Evolutionary conservation across 441 rosid genomes (phyloP).

Genomic region (Theobroma grandiflorum): DNA sequence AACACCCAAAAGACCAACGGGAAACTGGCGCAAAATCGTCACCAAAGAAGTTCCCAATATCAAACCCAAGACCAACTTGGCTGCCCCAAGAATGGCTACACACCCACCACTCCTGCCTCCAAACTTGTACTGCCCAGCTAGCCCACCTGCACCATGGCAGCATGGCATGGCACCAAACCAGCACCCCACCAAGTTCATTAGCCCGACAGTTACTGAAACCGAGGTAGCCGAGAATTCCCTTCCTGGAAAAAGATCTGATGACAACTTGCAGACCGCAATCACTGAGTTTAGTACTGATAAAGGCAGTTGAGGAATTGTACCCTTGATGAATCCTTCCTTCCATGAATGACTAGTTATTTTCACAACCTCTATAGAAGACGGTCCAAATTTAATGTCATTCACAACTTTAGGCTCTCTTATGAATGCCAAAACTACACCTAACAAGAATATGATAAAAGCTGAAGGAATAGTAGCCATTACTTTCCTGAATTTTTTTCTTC

Average conservation of each 20-base stretch:
- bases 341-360: conserved; percentile 60
- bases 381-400: conserved; percentile 63
- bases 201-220: conserved; percentile 67
- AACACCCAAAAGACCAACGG: conserved; percentile 77
- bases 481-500: conserved; percentile 42
- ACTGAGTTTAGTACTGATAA: conserved; percentile 77
- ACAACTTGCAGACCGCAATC: conserved; percentile 78
- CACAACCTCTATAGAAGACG: conserved; percentile 56
- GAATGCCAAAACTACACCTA: conserved; percentile 70
- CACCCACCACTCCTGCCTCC: conserved; percentile 88
- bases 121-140: conserved; percentile 92
- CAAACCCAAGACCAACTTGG: conserved; percentile 68
- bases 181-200: conserved; percentile 83
- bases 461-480: conserved; percentile 63
- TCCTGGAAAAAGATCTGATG: conserved; percentile 72
- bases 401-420: conserved; percentile 58
- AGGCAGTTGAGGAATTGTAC: conserved; percentile 80
- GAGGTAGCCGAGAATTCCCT: conserved; percentile 69
- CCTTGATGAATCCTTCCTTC: conserved; percentile 81
- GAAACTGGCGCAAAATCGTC: conserved; percentile 67
- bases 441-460: conserved; percentile 67
- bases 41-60: conserved; percentile 77
- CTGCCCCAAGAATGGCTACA: conserved; percentile 67
- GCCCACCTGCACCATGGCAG: conserved; percentile 85
- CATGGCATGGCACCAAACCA: conserved; percentile 95